These are phyloP conservation scores for Liriodendron chinense DNA, from an alignment of 164 flowering plant species.

Conservation along the genomic window DNA sequence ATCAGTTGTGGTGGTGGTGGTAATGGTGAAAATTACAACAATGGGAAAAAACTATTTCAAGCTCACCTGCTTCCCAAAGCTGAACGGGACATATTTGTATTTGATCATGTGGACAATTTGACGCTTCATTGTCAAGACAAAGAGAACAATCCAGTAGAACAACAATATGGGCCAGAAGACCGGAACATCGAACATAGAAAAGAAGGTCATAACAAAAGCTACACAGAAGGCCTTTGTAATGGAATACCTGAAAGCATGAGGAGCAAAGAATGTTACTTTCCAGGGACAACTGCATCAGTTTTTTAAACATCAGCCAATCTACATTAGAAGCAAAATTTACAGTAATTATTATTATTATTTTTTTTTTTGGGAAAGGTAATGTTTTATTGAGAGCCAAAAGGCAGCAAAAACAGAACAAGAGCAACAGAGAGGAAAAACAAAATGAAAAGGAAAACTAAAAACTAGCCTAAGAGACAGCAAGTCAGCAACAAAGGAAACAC, in stretches of 20 bases:
- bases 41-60: neutral
- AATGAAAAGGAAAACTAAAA: no score
- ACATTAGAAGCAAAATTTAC: neutral
- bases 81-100: constrained; percentile 64
- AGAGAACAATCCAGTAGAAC: constrained; percentile 68
- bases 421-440: no score
- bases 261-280: neutral
- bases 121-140: constrained; percentile 78
- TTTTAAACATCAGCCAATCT: neutral
- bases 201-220: constrained; percentile 75
- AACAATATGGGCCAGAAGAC: constrained; percentile 84
- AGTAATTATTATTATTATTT: no score
- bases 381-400: no score
- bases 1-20: neutral
- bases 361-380: no score
- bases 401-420: no score
- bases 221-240: constrained; percentile 72
- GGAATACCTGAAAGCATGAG: constrained; percentile 49
- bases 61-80: constrained; percentile 71
- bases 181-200: constrained; percentile 69
- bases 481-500: no score
- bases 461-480: no score
- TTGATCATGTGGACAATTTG: constrained; percentile 79
- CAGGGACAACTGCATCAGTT: neutral
- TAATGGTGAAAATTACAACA: neutral